These are phyloP conservation scores for Yarrowia osloensis DNA, from an alignment of 805 yeast species.

Conservation along the genomic window DNA sequence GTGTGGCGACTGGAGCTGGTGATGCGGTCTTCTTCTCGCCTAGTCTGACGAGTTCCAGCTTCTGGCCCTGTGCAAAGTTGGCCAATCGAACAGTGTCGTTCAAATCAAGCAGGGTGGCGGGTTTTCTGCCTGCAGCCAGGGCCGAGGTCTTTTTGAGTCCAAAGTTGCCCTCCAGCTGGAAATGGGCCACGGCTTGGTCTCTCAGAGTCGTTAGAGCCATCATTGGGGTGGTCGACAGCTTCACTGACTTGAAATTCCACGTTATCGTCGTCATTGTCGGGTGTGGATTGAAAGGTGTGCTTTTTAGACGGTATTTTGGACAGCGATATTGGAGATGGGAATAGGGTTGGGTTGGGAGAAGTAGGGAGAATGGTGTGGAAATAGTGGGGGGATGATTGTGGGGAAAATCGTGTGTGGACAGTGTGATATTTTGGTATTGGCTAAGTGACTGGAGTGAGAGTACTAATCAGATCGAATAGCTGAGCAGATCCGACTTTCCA, in stretches of 20 bases:
- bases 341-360: conserved; percentile 4
- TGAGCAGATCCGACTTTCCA: too few relatives aligned
- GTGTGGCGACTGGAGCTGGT: not conserved
- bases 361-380: not conserved
- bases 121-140: conserved; percentile 30
- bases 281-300: not conserved
- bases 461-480: too few relatives aligned
- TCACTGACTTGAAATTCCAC: conserved; percentile 23
- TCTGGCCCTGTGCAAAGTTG: conserved; percentile 35
- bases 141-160: conserved; percentile 18
- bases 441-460: too few relatives aligned
- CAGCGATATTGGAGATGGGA: not conserved
- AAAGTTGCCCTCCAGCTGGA: conserved; percentile 11
- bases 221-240: conserved; percentile 19
- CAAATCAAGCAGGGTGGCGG: conserved; percentile 31
- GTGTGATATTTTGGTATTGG: too few relatives aligned
- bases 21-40: not conserved
- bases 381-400: not conserved
- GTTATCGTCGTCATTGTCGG: conserved; percentile 14
- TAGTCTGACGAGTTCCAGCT: conserved; percentile 36
- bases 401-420: not conserved
- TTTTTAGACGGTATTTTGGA: not conserved
- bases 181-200: conserved; percentile 20
- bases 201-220: not conserved
- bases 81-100: conserved; percentile 35